Conservation (phyloP, 2,329 filamentous ascomycete species). For the Colletotrichum sp. region DNA sequence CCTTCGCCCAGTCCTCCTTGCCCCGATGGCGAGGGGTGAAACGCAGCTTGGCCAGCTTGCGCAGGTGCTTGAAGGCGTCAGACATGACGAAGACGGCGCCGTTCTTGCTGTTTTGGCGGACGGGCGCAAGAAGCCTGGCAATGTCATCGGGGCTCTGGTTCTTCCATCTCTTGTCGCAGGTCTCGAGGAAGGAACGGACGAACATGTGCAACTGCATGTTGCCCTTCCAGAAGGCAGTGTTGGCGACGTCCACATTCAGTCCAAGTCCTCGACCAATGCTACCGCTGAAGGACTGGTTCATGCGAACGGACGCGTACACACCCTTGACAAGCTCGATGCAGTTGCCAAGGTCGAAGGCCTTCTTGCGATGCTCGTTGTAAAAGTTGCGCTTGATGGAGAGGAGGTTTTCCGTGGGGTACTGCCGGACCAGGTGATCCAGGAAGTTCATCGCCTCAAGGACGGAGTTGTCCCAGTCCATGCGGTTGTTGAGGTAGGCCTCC, state of each 20-base stretch:
- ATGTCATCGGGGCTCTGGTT: slow-evolving; percentile 30
- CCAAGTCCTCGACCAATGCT: slow-evolving; percentile 66
- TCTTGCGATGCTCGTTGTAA: slow-evolving; percentile 63
- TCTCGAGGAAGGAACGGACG: slow-evolving; percentile 27
- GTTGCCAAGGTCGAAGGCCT: slow-evolving; percentile 60
- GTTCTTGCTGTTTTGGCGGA: slow-evolving; percentile 24
- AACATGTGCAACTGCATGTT: slow-evolving; percentile 37
- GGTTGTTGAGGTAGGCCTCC: slow-evolving; percentile 66
- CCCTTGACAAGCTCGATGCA: slow-evolving; percentile 82
- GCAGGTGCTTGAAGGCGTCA: slow-evolving; percentile 59
- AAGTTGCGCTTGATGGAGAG: slow-evolving; percentile 82
- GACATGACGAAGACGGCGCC: slow-evolving; percentile 40
- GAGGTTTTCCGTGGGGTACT: slow-evolving; percentile 73
- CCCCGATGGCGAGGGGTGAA: slow-evolving; percentile 62
- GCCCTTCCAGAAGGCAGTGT: slow-evolving; percentile 82
- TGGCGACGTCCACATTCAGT: slow-evolving; percentile 90
- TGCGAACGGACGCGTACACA: slow-evolving; percentile 83
- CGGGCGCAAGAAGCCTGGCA: slow-evolving; percentile 38
- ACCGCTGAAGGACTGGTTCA: slow-evolving; percentile 60
- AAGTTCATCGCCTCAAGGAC: slow-evolving; percentile 88
- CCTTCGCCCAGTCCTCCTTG: slow-evolving; percentile 48
- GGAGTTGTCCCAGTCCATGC: slow-evolving; percentile 64
- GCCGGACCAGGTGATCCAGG: slow-evolving; percentile 85
- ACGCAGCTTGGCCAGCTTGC: slow-evolving; percentile 58
- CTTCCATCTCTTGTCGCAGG: slow-evolving; percentile 36